Evolutionary conservation across 495 filamentous ascomycete genomes (phyloP), one percentile per base, ranked within the genome.

Genomic region (Podospora tetraspora): DNA sequence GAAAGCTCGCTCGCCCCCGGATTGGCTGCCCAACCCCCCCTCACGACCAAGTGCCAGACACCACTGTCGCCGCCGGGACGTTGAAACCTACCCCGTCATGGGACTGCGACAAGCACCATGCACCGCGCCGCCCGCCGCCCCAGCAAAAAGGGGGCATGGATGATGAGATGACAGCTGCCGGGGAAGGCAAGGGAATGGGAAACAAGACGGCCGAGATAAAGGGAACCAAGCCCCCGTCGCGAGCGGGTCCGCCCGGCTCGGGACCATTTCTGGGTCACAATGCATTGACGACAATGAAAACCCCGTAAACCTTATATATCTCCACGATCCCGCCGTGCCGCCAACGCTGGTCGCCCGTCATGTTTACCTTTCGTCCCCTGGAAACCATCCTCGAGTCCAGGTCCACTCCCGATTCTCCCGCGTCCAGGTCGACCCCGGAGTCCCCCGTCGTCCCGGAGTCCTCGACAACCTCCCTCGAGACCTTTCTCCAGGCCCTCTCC

Each of bases 331-430:
- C 34, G 34, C 34, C 34, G 13, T 37, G 9, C 34, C 34, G 34
- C 3, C 34, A 27, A 5, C 27, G 27, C 32, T 34, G 11, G 16
- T 43, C 30, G 16, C 21, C 21, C 25, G 60, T 9, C 21, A 66
- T 66, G 65, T 66, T 66, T 37, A 23, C 43, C 13, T 66, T 66
- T 34, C 27, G 65, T 23, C 43, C 66, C 25, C 70, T 71, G 69
- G 73, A 71, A 30, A 71, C 73, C 13, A 71, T 74, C 27, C 67
- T 56, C 62, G 70, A 72, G 30, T 61, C 32, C n/a, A 56, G 43
- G 19, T 52, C 43, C 21, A 13, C 61, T n/a, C 32, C 32, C 43
- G 24, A 65, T 10, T 32, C 63, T n/a, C 43, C 43, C 43, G 16
- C 16, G 43, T 52, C 63, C 22, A 59, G 25, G 22, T 59, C 63